phyloP scores from a whole-genome alignment of 805 yeast species.

The Saturnispora kantuleensis region DNA sequence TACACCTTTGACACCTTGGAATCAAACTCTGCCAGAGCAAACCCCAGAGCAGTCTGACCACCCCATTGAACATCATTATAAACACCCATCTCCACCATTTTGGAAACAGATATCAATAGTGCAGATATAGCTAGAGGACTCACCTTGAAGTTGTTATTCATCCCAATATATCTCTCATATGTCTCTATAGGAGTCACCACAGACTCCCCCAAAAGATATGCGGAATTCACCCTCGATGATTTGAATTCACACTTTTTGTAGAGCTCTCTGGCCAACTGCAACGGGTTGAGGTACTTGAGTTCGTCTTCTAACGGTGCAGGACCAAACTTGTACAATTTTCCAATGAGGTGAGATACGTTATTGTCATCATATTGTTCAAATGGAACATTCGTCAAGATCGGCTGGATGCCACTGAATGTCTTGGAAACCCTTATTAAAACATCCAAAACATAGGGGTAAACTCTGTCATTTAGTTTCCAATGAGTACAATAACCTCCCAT shows the following conservation, averaged over 20 bases:
- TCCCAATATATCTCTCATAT: constrained; percentile 20
- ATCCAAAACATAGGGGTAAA: constrained; percentile 18
- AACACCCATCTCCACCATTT: constrained; percentile 14
- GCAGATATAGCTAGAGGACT: constrained; percentile 30
- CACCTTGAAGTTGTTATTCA: constrained; percentile 13
- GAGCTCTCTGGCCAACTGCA: constrained; percentile 20
- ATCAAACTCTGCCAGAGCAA: constrained; percentile 50
- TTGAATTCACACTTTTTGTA: constrained; percentile 12
- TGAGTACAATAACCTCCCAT: constrained; percentile 8
- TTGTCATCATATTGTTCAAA: constrained; percentile 19
- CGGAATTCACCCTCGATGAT: constrained; percentile 18
- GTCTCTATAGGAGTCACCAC: constrained; percentile 24
- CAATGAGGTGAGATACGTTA: constrained; percentile 18
- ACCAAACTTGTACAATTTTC: constrained; percentile 21
- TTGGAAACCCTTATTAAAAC: constrained; percentile 16
- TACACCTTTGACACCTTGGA: constrained; percentile 28
- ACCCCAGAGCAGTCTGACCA: constrained; percentile 43
- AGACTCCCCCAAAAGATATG: constrained; percentile 27
- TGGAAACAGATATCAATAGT: constrained; percentile 39
- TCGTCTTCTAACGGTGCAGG: constrained; percentile 10
- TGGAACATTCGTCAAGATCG: constrained; percentile 11
- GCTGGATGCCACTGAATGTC: constrained; percentile 8
- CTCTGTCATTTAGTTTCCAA: background rate
- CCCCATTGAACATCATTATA: constrained; percentile 33
- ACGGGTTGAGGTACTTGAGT: constrained; percentile 11